phyloP scores from a whole-genome alignment of 768 basidiomycete species.

The Lentinula sp. region DNA sequence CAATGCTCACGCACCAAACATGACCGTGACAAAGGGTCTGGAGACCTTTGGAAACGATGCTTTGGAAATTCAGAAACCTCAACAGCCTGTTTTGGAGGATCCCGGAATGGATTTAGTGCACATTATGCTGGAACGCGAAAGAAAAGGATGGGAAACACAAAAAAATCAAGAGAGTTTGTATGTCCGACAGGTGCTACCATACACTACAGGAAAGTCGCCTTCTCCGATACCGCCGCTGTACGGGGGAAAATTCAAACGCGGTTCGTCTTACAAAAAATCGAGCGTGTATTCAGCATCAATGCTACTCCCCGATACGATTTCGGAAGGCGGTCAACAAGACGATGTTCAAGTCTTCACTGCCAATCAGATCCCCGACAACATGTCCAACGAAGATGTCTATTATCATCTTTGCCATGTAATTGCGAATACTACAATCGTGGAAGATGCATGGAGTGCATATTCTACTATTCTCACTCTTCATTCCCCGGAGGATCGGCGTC shows the following conservation, averaged over 20 bases:
- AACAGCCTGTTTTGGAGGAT: neutral
- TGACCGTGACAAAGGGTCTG: neutral
- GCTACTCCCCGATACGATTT: neutral
- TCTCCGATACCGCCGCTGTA: neutral
- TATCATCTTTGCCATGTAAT: conserved; percentile 14
- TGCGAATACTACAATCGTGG: conserved; percentile 13
- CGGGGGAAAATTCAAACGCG: conserved; percentile 2
- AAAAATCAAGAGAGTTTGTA: neutral
- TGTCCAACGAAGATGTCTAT: conserved; percentile 4
- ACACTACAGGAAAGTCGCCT: neutral
- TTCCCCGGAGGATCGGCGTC: conserved; percentile 13
- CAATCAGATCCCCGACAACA: neutral
- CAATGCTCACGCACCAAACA: neutral
- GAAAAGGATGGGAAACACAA: neutral
- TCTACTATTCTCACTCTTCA: conserved; percentile 25
- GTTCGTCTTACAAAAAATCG: conserved; percentile 1
- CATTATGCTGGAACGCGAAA: neutral
- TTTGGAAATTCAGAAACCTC: neutral
- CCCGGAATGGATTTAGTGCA: neutral
- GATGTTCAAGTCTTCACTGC: neutral
- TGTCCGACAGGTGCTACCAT: conserved; percentile 1
- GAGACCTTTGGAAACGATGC: neutral
- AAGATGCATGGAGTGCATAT: conserved; percentile 38
- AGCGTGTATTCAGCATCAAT: neutral
- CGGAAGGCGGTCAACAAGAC: neutral